Percentiles rank a stretch among this genome's conserved stretches.
phyloP scores from a whole-genome alignment of 495 filamentous ascomycete genomes.

The Trichocladium uniseriatum region DNA sequence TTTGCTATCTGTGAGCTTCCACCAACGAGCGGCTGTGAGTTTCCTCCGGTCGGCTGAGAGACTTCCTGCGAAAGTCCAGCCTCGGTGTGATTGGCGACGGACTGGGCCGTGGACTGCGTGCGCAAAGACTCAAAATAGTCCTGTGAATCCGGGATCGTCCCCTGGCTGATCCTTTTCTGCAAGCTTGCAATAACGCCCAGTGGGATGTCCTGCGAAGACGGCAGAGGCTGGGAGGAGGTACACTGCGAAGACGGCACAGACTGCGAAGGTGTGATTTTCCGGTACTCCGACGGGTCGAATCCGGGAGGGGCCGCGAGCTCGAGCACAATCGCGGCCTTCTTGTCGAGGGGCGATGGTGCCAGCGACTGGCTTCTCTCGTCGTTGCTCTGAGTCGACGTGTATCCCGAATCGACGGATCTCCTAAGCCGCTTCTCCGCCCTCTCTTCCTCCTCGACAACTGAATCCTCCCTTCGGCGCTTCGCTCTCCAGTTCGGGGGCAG shows the following conservation, averaged over 20 bases:
- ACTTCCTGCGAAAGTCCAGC: neutral
- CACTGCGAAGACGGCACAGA: constrained; percentile 5
- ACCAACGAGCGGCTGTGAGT: neutral
- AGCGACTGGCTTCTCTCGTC: neutral
- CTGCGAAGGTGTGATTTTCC: constrained; percentile 5
- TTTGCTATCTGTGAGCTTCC: neutral
- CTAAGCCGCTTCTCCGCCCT: neutral
- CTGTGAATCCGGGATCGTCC: constrained; percentile 28
- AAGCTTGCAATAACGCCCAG: neutral
- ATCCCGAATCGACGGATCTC: constrained; percentile 4
- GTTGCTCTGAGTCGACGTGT: constrained; percentile 3
- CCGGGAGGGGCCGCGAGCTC: constrained; percentile 7
- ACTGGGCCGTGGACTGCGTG: constrained; percentile 6
- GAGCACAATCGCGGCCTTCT: constrained; percentile 6
- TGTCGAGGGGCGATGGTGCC: neutral
- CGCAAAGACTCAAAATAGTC: constrained; percentile 9
- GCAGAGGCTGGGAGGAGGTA: too few relatives aligned
- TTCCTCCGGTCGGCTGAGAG: neutral
- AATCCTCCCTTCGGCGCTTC: constrained; percentile 1
- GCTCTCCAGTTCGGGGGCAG: neutral
- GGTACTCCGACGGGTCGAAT: constrained; percentile 17
- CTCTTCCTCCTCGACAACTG: neutral
- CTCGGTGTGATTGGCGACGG: neutral
- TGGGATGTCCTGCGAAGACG: constrained; percentile 2
- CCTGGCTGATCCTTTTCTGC: constrained; percentile 8